A percentile compares a stretch with the other conserved stretches of the same genome.
phyloP scores from a whole-genome alignment of 78 protist species.

The Isochrysis galbana region DNA sequence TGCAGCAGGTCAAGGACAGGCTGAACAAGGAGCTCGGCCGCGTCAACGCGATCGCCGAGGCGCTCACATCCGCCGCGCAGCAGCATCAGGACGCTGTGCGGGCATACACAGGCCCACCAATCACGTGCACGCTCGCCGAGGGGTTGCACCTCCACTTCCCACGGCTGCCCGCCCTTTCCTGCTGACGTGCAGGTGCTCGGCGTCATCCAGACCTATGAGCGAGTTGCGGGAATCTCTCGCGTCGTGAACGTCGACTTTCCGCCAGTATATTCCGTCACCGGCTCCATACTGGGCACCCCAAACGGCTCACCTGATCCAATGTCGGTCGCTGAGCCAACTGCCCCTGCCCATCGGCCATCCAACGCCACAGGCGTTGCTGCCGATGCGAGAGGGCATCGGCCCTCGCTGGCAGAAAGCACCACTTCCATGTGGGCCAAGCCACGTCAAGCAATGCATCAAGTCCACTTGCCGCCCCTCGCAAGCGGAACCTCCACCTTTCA shows the following conservation, averaged over 20 bases:
- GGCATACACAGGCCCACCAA: neutral
- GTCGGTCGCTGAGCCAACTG: too few species aligned
- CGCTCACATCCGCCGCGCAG: neutral
- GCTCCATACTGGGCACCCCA: too few species aligned
- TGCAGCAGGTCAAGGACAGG: neutral
- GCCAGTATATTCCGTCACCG: too few species aligned
- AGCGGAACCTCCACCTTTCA: neutral
- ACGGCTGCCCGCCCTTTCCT: neutral
- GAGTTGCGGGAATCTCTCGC: neutral
- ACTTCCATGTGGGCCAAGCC: too few species aligned
- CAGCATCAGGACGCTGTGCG: conserved; percentile 28
- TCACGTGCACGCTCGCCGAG: neutral
- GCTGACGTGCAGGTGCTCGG: neutral
- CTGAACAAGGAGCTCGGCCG: conserved; percentile 4
- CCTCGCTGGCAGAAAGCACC: too few species aligned
- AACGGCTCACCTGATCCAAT: too few species aligned
- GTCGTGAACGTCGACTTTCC: too few species aligned
- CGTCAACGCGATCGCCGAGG: neutral
- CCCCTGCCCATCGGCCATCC: too few species aligned
- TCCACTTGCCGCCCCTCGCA: neutral
- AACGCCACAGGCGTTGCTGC: too few species aligned
- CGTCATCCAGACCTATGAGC: neutral
- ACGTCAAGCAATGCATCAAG: neutral
- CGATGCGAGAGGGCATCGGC: too few species aligned
- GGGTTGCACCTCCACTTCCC: too few species aligned